Base-by-base conservation (phyloP, 2,329 filamentous ascomycete genomes). In the Trichoderma endophyticum region DNA sequence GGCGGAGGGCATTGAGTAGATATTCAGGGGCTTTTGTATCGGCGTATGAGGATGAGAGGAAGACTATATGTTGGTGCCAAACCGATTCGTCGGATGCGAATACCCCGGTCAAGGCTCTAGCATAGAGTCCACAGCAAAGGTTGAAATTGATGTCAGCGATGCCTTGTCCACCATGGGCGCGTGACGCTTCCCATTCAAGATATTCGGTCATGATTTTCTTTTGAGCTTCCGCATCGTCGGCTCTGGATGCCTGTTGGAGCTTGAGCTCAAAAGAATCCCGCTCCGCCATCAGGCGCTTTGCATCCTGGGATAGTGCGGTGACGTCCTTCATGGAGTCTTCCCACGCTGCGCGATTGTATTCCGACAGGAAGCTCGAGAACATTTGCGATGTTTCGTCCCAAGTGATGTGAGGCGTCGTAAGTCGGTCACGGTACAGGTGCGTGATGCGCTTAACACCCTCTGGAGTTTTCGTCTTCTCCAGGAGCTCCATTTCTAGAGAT, bases 61-160 rank as follows among this genome's bases (percentile, higher is more conserved):
- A 94, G 73, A 94, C 92, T 32, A 93, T 84, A 77, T 94, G 93
- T 75, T 97, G 94, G 77, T 92, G 90, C 95, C 95, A 98, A 57
- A 92, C 86, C 15, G 87, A 85, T 48, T 94, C 88, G 76, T 95
- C 91, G 1, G 90, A 89, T 3, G 92, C 89, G 72, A 97, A 92
- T 51, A 91, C 84, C 48, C 87, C 79, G 84, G 88, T 81, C 62
- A 95, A 86, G 24, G 93, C 94, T 72, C 95, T 90, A 76, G 94
- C 90, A 78, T 93, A 97, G 1, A 98, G 85, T n/a, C 87, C 88
- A 34, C 88, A 81, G 76, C 87, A 89, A 4, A 91, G 83, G 64
- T 86, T 83, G 39, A 87, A 79, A 34, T 85, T 81, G 21, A 84
- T 80, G 28, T 83, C 81, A 12, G 81, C 79, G 63, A 83, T 81